Conservation (phyloP, 345 rosid genomes). For the Stellera chamaejasme region DNA sequence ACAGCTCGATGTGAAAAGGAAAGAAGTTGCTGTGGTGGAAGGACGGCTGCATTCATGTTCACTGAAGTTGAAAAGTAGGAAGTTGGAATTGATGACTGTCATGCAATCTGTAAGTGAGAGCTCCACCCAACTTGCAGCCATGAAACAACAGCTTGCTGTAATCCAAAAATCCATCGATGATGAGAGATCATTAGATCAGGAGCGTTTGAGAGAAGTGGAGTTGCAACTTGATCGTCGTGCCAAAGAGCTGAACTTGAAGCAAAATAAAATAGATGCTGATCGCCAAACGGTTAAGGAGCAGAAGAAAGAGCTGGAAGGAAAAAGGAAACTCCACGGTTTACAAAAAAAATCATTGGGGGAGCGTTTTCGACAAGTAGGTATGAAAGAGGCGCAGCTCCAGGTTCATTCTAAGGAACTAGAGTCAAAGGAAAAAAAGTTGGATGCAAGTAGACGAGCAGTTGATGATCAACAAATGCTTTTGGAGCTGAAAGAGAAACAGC, state of each 20-base stretch:
- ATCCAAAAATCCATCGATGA: slow-evolving; percentile 9
- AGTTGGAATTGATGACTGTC: background rate
- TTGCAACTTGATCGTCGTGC: slow-evolving; percentile 6
- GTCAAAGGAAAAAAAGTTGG: slow-evolving; percentile 15
- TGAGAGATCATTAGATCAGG: slow-evolving; percentile 2
- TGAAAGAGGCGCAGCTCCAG: slow-evolving; percentile 21
- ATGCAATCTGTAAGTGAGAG: background rate
- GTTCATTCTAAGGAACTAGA: slow-evolving; percentile 11
- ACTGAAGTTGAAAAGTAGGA: background rate
- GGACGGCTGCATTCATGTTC: background rate
- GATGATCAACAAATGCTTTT: slow-evolving; percentile 10
- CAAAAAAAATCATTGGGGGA: slow-evolving; percentile 12
- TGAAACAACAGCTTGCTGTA: slow-evolving; percentile 8
- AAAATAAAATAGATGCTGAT: slow-evolving; percentile 15
- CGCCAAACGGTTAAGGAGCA: slow-evolving; percentile 12
- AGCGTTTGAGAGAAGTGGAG: background rate
- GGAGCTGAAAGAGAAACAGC: slow-evolving; percentile 15
- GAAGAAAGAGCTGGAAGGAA: slow-evolving; percentile 15
- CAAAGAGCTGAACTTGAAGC: slow-evolving; percentile 16
- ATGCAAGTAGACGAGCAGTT: background rate
- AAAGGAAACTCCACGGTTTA: slow-evolving; percentile 13
- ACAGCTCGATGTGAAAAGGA: background rate
- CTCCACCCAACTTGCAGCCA: slow-evolving; percentile 1
- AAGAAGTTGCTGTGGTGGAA: background rate
- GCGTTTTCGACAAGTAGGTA: slow-evolving; percentile 11